Conservation (phyloP, 345 rosid species). For the Laguncularia racemosa region DNA sequence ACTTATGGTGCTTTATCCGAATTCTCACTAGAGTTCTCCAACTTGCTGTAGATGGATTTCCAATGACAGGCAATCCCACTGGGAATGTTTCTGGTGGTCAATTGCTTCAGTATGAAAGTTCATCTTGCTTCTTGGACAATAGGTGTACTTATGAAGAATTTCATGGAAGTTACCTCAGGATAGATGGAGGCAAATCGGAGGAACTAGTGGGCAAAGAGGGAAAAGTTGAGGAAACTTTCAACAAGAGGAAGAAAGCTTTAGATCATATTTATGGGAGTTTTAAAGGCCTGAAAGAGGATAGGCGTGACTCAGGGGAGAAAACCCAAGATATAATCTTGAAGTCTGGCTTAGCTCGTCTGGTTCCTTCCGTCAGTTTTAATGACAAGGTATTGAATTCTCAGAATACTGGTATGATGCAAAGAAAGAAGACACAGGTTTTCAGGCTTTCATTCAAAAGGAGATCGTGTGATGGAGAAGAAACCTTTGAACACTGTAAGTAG, state of each 20-base stretch:
- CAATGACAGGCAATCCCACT: constrained; percentile 23
- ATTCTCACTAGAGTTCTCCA: too few species aligned
- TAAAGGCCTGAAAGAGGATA: constrained; percentile 29
- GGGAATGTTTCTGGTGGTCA: constrained; percentile 46
- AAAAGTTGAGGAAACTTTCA: constrained; percentile 26
- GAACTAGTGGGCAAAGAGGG: constrained; percentile 23
- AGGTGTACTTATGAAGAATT: constrained; percentile 57
- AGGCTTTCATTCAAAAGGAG: constrained; percentile 58
- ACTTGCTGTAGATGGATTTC: constrained; percentile 39
- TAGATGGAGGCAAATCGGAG: constrained; percentile 33
- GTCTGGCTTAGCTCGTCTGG: constrained; percentile 26
- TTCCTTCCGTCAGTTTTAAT: constrained; percentile 37
- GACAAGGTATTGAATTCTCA: constrained; percentile 21
- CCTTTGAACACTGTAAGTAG: constrained; percentile 36
- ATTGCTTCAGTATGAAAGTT: constrained; percentile 63
- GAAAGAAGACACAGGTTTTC: constrained; percentile 40
- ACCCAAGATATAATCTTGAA: constrained; percentile 14
- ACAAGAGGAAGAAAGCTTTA: constrained; percentile 26
- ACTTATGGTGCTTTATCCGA: neutral
- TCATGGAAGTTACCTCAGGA: constrained; percentile 52
- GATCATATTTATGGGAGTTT: constrained; percentile 31
- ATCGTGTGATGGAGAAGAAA: constrained; percentile 64
- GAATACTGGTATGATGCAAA: constrained; percentile 20
- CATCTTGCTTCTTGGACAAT: constrained; percentile 46
- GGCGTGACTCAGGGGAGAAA: constrained; percentile 20